Evolutionary conservation across 1,139 yeast species (phyloP), one percentile per base, ranked within the genome.

Genomic region (Zygoascus sp.): DNA sequence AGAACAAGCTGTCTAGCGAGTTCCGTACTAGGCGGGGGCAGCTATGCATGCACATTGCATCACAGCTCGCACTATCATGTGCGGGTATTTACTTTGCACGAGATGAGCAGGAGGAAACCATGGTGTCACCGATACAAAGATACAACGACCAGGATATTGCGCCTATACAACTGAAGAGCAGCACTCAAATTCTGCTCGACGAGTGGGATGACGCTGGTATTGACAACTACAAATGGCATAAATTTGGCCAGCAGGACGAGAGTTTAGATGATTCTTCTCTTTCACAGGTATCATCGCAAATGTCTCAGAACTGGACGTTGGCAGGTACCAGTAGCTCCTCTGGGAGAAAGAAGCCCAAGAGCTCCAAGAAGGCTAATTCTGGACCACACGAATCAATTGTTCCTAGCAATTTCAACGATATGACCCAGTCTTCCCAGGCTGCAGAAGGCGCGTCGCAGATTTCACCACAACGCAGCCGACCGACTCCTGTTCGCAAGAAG

Each of bases 161-260:
- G 11, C 28, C 23, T 16, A 17, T 32, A 10, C 20, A 23, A 36
- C 27, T 40, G n/a, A 49, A 40, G 25, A 37, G 42, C 20, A 39
- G 48, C 13, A 45, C 48, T 1, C 38, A 45, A 27, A 16, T 21
- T 13, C 45, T 57, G 32, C 47, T 57, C 19, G 48, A 48, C 21
- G 60, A 57, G 41, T 57, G 60, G 60, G 44, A 45, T 7, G 56
- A 46, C 2, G 35, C 41, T 9, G 47, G 45, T 34, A 37, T 46
- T 3, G 47, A 43, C 17, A 45, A 46, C 9, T 57, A 56, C 44
- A 36, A 44, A 13, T 57, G 58, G 58, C 21, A 27, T 28, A 45
- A 47, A 23, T 48, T 56, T 37, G 59, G 56, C 8, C 42, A 40
- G 13, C 27, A 21, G 8, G 25, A 15, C n/a, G n/a, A n/a, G n/a